These are phyloP conservation scores for Epichloe aotearoae DNA, from an alignment of 2,329 filamentous ascomycete species.

Conservation along the genomic window DNA sequence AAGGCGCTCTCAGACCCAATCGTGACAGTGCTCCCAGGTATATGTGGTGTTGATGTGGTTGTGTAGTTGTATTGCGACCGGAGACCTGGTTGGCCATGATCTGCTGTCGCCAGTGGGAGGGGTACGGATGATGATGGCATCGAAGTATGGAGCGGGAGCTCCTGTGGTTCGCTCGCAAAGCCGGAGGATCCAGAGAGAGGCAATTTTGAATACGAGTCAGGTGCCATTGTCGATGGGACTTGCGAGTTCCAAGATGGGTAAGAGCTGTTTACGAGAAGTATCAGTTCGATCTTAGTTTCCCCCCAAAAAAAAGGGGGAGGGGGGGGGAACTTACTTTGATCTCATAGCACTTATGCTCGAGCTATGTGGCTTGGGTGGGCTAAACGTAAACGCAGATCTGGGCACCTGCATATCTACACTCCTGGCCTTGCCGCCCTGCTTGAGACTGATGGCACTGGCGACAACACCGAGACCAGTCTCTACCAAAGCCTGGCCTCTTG, in stretches of 20 bases:
- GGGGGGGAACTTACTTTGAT: slow-evolving; percentile 42
- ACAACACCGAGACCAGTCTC: slow-evolving; percentile 49
- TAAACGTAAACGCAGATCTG: slow-evolving; percentile 45
- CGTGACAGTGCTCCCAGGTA: slow-evolving; percentile 27
- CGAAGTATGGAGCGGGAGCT: slow-evolving; percentile 38
- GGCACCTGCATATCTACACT: slow-evolving; percentile 41
- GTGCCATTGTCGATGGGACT: slow-evolving; percentile 34
- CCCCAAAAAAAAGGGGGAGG: neutral
- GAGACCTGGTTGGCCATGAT: slow-evolving; percentile 33
- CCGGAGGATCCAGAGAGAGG: slow-evolving; percentile 33
- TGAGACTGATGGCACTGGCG: slow-evolving; percentile 40
- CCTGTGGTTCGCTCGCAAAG: slow-evolving; percentile 38
- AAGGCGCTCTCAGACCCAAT: slow-evolving; percentile 32
- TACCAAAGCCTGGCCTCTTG: slow-evolving; percentile 63
- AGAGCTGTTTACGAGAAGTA: slow-evolving; percentile 42
- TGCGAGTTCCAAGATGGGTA: slow-evolving; percentile 45
- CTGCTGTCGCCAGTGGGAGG: slow-evolving; percentile 34
- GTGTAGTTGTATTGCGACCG: slow-evolving; percentile 44
- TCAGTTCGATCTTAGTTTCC: slow-evolving; percentile 13
- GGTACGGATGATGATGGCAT: slow-evolving; percentile 36
- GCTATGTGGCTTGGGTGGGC: slow-evolving; percentile 40
- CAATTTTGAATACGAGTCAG: slow-evolving; percentile 40
- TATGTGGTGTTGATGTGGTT: slow-evolving; percentile 35
- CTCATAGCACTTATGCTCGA: slow-evolving; percentile 39
- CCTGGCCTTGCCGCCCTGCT: slow-evolving; percentile 40